Base-by-base conservation (phyloP, 2,329 filamentous ascomycete species). In the Pseudocercospora fijiensis region DNA sequence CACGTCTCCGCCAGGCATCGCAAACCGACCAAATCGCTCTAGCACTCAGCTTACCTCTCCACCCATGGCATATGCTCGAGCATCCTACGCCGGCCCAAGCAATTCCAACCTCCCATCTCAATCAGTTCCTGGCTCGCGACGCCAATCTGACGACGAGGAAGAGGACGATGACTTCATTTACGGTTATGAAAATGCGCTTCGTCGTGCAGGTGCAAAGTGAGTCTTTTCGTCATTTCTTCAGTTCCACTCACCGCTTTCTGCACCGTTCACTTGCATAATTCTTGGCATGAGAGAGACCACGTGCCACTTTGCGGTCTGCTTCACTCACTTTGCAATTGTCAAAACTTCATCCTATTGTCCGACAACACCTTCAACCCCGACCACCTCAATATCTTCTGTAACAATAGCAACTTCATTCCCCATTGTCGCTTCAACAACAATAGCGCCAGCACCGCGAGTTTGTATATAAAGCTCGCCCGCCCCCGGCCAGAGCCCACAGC, bases 81-180 rank as follows among this genome's bases (percentile, higher is more conserved):
- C 86, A 66, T 37, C 33, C 33, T 84, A 79, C 59, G 71, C 83
- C 66, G 81, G 84, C 60, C 86, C 86, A 64, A 82, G 83, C 51
- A 85, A 84, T 70, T 84, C 89, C 70, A 84, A 85, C 59, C 80
- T 91, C 55, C 90, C 91, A 16, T 94, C 92, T 11, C 90, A 92
- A 70, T 97, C 94, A 26, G 88, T 96, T 57, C 92, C 93, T 53
- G 88, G 86, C 28, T 95, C 93, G 66, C 86, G 93, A 69, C 90
- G 93, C 69, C 96, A 96, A 75, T 98, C 94, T 60, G 90, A 84
- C 62, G 85, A 97, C 75, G 90, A 94, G 70, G 90, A 94, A 70
- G 91, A 96, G 72, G 92, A 94, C 74, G 90, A 92, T 74, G 87
- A 80, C 30, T 80, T 74, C 58, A 67, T 72, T 2, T 74, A 70